A percentile compares a stretch with the other conserved stretches of the same genome.
These are phyloP conservation scores for Taxawa tesnikishii DNA, from an alignment of 2,329 filamentous ascomycete genomes.

Conservation along the genomic window DNA sequence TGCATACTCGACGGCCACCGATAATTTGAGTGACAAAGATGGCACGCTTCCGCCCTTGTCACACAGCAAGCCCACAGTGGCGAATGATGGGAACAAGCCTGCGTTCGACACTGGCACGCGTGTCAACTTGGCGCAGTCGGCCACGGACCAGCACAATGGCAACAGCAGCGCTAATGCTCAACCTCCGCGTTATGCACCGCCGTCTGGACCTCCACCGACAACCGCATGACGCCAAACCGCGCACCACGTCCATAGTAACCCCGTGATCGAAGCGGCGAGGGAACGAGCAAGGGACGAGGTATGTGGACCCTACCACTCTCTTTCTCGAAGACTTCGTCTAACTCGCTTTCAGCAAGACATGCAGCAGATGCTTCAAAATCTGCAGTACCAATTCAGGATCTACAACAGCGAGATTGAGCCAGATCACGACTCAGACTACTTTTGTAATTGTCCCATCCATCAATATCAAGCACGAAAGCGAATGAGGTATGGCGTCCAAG, in stretches of 20 bases:
- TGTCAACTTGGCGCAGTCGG: not conserved
- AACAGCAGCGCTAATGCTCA: not conserved
- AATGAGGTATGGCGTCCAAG: slow-evolving; percentile 24
- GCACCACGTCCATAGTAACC: slow-evolving; percentile 21
- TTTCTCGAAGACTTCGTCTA: not conserved
- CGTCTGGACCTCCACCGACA: slow-evolving; percentile 4
- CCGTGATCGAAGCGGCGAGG: slow-evolving; percentile 25
- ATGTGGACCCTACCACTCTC: not conserved
- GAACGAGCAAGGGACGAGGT: slow-evolving; percentile 28
- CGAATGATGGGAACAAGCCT: slow-evolving; percentile 64
- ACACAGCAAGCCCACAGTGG: slow-evolving; percentile 11
- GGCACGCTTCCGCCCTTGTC: no score
- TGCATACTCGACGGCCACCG: no score
- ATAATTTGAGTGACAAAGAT: no score
- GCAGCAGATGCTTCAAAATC: slow-evolving; percentile 27
- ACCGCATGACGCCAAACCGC: not conserved
- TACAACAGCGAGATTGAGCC: slow-evolving; percentile 37
- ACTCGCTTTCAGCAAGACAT: slow-evolving; percentile 25
- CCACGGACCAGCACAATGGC: not conserved
- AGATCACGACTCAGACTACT: slow-evolving; percentile 29
- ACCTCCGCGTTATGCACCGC: slow-evolving; percentile 9
- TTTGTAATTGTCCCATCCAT: slow-evolving; percentile 29
- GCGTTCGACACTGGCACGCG: slow-evolving; percentile 37
- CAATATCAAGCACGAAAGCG: slow-evolving; percentile 25
- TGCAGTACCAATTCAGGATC: slow-evolving; percentile 27